Evolutionary conservation across 2,329 filamentous ascomycete species (phyloP), one percentile per base, ranked within the genome.

Genomic region (Cytospora mali): DNA sequence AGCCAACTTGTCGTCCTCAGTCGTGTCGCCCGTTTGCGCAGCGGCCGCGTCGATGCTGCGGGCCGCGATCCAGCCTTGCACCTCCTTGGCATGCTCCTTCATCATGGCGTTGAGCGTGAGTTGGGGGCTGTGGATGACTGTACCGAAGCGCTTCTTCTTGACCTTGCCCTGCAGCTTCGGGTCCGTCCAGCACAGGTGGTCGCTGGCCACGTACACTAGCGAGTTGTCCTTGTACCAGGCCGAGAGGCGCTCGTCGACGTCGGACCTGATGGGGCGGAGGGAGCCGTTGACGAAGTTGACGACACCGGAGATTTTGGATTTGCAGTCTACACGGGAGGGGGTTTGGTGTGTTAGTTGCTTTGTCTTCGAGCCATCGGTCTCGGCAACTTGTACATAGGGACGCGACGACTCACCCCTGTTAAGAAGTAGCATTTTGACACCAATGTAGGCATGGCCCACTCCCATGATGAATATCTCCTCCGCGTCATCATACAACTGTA

Each of bases 211-310:
- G 70, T 89, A 96, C 53, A 97, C 88, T 4, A 86, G 83, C 0
- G 92, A 95, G 75, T 92, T 88, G 68, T 87, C 81, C 71, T 89
- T 90, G 76, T 97, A 98, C 94, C 94, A 98, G 27, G 81, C 80
- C 1, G 87, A 89, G 0, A 93, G 80, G 64, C 83, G 80, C n/a
- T 84, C 81, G 63, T 96, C 90, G 29, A 87, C 84, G 67, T 95
- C 93, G 35, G 91, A 91, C 71, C 88, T 89, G 69, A 97, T 86
- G 1, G 92, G 88, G 14, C 91, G 87, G 21, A 97, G 81, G 31
- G 85, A 86, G 61, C 91, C 89, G 27, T 88, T 87, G 21, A 96
- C 89, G 72, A 97, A 97, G 66, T 90, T 92, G 68, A 97, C 81
- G 16, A 96, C 83, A 33, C 88, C 89, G 1, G 86, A 80, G 55